Base-by-base conservation (phyloP, 345 rosid species). In the Eucalyptus regnans region DNA sequence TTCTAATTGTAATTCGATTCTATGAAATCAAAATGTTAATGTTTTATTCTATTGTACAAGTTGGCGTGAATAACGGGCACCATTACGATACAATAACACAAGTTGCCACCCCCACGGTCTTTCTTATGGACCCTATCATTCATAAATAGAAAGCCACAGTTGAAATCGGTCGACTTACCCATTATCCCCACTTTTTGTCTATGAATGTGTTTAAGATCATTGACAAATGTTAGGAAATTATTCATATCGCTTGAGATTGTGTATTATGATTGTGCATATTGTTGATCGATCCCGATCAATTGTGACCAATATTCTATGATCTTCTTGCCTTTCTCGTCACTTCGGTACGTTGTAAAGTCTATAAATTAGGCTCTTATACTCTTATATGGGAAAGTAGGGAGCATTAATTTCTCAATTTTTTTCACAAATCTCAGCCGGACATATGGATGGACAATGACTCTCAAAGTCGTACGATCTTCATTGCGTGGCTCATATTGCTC, bases 291-390 rank as follows among this genome's bases (percentile, higher is more conserved):
- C 68, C 31, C 8, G 0, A 27, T 1, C 31, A 29, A 27, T 12
- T 60, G 68, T 60, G 0, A 58, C 1, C 7, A 12, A 58, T 16
- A 58, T 58, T 11, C 12, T 58, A 9, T 58, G 6, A 58, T 25
- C 64, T 58, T 60, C 16, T 60, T 27, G 33, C 68, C 33, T 1
- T 60, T 60, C 33, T 27, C 4, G 3, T 27, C 33, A 27, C 33
- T 29, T 60, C 27, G n/a, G 15, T 12, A 12, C n/a, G 15, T 27
- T 60, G 15, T 60, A 10, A 58, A 58, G n/a, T 27, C 64, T 58
- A 58, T 25, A 58, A 2, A 58, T 18, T 25, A 0, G n/a, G 64
- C n/a, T 58, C 13, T 0, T 12, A 29, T 27, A 6, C 31, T 60
- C 4, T 27, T 60, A 11, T 12, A 3, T 12, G 0, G 68, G n/a